phyloP scores from a whole-genome alignment of 2,329 filamentous ascomycete genomes.

The Penicillium sp. region DNA sequence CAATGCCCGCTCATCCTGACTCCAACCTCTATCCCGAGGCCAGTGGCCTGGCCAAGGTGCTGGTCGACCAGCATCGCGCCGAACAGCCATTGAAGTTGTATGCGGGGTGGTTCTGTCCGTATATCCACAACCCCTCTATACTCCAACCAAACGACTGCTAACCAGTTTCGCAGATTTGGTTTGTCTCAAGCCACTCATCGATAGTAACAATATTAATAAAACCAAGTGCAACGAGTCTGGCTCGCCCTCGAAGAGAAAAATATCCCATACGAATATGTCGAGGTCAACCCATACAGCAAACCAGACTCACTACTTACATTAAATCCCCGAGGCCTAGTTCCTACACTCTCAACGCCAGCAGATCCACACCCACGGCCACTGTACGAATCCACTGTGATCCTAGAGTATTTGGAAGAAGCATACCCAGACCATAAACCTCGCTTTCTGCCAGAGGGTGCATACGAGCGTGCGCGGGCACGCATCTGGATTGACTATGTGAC shows the following conservation, averaged over 20 bases:
- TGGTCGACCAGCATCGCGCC: slow-evolving; percentile 35
- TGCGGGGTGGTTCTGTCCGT: slow-evolving; percentile 71
- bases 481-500: slow-evolving; percentile 75
- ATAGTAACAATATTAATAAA: slow-evolving; percentile 4
- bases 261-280: slow-evolving; percentile 72
- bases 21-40: slow-evolving; percentile 47
- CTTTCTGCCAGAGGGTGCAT: slow-evolving; percentile 62
- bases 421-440: slow-evolving; percentile 54
- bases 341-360: slow-evolving; percentile 56
- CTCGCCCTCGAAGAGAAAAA: slow-evolving; percentile 71
- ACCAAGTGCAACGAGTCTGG: slow-evolving; percentile 65
- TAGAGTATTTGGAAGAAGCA: slow-evolving; percentile 74
- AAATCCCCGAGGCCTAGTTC: slow-evolving; percentile 74
- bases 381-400: slow-evolving; percentile 71
- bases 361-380: slow-evolving; percentile 54
- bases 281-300: slow-evolving; percentile 78
- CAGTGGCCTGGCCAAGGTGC: slow-evolving; percentile 44
- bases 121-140: slow-evolving; percentile 18
- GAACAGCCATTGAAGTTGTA: slow-evolving; percentile 60
- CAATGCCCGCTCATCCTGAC: slow-evolving; percentile 39
- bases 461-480: slow-evolving; percentile 63
- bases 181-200: background rate
- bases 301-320: slow-evolving; percentile 65
- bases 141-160: background rate
- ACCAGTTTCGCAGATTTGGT: slow-evolving; percentile 34